These are phyloP conservation scores for Ophioceras dolichostomum DNA, from an alignment of 2,329 filamentous ascomycete genomes.

Conservation along the genomic window DNA sequence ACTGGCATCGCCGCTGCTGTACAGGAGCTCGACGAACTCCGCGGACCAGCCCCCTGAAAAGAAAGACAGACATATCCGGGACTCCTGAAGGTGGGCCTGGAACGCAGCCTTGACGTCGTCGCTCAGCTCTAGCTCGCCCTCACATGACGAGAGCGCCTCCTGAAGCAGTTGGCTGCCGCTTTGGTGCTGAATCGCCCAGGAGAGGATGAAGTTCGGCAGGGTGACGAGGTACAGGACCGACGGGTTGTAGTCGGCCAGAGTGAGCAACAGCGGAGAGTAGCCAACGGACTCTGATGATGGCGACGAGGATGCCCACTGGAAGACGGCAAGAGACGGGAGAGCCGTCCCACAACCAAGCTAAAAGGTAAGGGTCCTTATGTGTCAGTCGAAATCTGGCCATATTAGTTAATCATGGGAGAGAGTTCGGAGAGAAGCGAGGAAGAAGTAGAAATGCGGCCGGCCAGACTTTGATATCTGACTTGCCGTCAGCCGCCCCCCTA, in stretches of 20 bases:
- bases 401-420: too few relatives aligned
- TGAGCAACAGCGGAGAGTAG: constrained; percentile 44
- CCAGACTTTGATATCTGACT: too few relatives aligned
- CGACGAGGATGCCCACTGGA: constrained; percentile 40
- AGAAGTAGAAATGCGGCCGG: too few relatives aligned
- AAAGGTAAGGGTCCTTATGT: too few relatives aligned
- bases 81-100: constrained; percentile 32
- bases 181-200: constrained; percentile 44
- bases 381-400: too few relatives aligned
- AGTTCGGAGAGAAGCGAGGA: too few relatives aligned
- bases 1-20: constrained; percentile 12
- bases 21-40: constrained; percentile 49
- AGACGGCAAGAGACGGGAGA: constrained; percentile 58
- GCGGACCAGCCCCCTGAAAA: constrained; percentile 65
- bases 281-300: too few relatives aligned
- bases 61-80: constrained; percentile 47
- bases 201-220: constrained; percentile 63
- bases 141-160: constrained; percentile 32
- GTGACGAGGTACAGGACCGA: constrained; percentile 68
- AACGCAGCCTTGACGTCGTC: constrained; percentile 47
- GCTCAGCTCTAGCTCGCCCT: constrained; percentile 52
- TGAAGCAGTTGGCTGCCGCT: constrained; percentile 23
- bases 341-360: constrained; percentile 71
- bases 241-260: constrained; percentile 69
- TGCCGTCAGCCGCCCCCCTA: too few relatives aligned